Evolutionary conservation across 495 filamentous ascomycete genomes (phyloP).

Genomic region (Penicillium simplicissimum): DNA sequence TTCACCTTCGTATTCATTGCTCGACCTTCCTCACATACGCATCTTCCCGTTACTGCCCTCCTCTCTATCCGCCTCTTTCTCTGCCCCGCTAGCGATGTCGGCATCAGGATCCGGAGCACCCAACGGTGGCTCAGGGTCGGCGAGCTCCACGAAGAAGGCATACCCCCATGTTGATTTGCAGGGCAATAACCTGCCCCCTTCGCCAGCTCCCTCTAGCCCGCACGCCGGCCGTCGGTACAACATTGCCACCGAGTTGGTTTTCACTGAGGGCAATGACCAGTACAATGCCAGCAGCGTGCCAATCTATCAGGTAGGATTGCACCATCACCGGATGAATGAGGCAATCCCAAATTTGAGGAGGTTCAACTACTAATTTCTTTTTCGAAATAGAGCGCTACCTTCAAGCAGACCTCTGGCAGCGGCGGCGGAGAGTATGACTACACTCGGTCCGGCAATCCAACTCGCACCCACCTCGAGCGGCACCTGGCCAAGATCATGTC

Average conservation of each 20-base stretch:
- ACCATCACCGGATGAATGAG: not conserved
- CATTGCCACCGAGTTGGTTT: constrained; percentile 92
- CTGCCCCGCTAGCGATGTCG: constrained; percentile 50
- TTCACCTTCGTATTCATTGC: not conserved
- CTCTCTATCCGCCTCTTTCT: constrained; percentile 9
- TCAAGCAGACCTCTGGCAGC: constrained; percentile 84
- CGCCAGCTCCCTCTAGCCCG: constrained; percentile 90
- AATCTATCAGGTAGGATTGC: constrained; percentile 74
- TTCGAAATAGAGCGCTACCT: constrained; percentile 77
- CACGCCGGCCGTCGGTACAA: constrained; percentile 82
- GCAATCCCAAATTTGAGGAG: not conserved
- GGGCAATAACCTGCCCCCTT: constrained; percentile 89
- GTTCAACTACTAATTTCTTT: constrained; percentile 14
- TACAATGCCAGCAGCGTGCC: constrained; percentile 93
- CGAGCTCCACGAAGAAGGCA: constrained; percentile 60
- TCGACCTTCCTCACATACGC: not conserved
- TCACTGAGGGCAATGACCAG: constrained; percentile 92
- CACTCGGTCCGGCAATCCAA: constrained; percentile 95
- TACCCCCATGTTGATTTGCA: constrained; percentile 77
- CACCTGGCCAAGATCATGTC: constrained; percentile 99
- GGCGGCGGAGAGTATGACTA: constrained; percentile 93
- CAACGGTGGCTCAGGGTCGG: constrained; percentile 25
- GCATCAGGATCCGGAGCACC: constrained; percentile 41
- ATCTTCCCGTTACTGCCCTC: not conserved
- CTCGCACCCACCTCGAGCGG: constrained; percentile 91